These are phyloP conservation scores for Podaxis carcinomalis DNA, from an alignment of 768 basidiomycete species.

Conservation along the genomic window DNA sequence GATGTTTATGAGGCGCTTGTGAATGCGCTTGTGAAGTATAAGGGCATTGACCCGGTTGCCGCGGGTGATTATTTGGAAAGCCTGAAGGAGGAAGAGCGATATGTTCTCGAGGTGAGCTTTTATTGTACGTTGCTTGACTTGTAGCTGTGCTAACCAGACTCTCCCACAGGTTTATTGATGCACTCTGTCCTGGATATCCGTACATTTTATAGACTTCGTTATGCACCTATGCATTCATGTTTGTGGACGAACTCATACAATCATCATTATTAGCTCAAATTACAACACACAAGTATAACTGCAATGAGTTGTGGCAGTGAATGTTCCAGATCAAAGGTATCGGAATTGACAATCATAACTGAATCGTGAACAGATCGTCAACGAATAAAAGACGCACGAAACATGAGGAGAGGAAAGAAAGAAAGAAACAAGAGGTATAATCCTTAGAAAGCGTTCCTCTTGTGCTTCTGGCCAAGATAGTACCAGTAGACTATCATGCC, in stretches of 20 bases:
- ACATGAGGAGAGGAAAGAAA: not conserved
- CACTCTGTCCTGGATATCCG: not conserved
- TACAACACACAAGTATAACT: not conserved
- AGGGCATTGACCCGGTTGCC: constrained; percentile 52
- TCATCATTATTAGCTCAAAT: not conserved
- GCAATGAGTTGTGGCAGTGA: not conserved
- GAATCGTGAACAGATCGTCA: not conserved
- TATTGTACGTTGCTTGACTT: not conserved
- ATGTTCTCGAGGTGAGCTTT: constrained; percentile 82
- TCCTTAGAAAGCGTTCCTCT: not conserved
- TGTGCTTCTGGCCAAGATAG: constrained; percentile 19
- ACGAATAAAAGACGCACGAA: not conserved
- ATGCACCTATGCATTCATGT: not conserved
- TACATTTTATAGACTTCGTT: not conserved
- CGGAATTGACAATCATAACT: not conserved
- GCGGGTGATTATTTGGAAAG: constrained; percentile 85
- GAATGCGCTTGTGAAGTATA: constrained; percentile 69
- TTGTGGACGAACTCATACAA: not conserved
- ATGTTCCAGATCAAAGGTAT: not conserved
- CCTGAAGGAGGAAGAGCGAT: constrained; percentile 94
- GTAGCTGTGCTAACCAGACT: not conserved
- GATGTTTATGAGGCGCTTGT: constrained; percentile 95
- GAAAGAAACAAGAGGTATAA: not conserved
- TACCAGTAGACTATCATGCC: constrained; percentile 40
- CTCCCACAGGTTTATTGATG: constrained; percentile 23